A percentile compares a stretch with the other conserved stretches of the same genome.
Conservation (phyloP, 768 basidiomycete genomes). For the Hericium rajendrae region DNA sequence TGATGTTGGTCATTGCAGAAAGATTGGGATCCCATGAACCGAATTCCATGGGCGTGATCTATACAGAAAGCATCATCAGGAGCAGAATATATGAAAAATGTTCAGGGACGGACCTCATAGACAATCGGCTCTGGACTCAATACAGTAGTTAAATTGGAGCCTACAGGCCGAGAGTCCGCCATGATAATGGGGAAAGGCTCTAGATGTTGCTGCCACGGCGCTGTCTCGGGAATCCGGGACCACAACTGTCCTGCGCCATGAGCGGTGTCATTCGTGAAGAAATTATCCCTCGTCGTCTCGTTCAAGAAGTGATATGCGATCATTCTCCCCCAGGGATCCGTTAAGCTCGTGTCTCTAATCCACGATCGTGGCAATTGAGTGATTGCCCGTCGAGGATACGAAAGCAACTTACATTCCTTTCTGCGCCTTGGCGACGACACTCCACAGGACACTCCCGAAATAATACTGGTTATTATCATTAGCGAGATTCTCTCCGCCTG, state of each 20-base stretch:
- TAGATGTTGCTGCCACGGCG: constrained; percentile 37
- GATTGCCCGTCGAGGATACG: neutral
- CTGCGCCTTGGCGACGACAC: constrained; percentile 45
- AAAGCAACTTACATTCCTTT: constrained; percentile 38
- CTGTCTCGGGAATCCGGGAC: constrained; percentile 44
- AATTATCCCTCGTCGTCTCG: constrained; percentile 46
- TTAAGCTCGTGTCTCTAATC: constrained; percentile 50
- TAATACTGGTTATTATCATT: constrained; percentile 39
- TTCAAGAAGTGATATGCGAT: constrained; percentile 69
- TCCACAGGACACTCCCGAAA: constrained; percentile 47
- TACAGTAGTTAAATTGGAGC: constrained; percentile 31
- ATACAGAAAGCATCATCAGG: neutral
- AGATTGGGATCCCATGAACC: constrained; percentile 68
- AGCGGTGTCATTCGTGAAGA: constrained; percentile 46
- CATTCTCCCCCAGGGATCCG: constrained; percentile 56
- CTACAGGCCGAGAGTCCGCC: constrained; percentile 43
- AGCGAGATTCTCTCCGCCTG: constrained; percentile 38
- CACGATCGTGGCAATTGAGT: neutral
- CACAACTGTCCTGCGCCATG: constrained; percentile 66
- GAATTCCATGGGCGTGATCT: constrained; percentile 55
- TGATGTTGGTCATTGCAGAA: constrained; percentile 56
- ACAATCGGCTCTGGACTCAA: constrained; percentile 37
- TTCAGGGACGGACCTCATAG: constrained; percentile 37
- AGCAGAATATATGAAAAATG: neutral
- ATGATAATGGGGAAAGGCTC: constrained; percentile 64